Evolutionary conservation across 2,329 filamentous ascomycete genomes (phyloP).

Genomic region (Lasiodiplodia gonubiensis): DNA sequence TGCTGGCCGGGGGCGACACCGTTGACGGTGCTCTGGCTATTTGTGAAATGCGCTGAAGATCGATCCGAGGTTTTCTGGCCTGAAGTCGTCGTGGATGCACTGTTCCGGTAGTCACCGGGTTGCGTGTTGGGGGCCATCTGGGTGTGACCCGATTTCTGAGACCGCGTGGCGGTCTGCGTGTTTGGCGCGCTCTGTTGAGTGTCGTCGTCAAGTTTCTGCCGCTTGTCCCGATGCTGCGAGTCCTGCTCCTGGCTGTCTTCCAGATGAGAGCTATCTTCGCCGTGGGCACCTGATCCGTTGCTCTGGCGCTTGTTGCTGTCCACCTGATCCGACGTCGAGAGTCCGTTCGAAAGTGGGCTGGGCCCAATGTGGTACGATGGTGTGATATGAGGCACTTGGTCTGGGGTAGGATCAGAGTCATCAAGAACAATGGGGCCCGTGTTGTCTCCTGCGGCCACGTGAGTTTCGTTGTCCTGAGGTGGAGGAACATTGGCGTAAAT

Average conservation of each 20-base stretch:
- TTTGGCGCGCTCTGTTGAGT: slow-evolving; percentile 36
- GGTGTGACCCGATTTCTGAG: slow-evolving; percentile 65
- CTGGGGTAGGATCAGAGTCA: slow-evolving; percentile 64
- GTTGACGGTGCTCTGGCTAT: slow-evolving; percentile 76
- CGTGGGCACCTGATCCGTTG: slow-evolving; percentile 11
- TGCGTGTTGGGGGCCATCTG: slow-evolving; percentile 65
- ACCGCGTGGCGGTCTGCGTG: slow-evolving; percentile 51
- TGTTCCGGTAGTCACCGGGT: slow-evolving; percentile 72
- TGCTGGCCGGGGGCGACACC: slow-evolving; percentile 58
- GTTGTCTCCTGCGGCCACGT: slow-evolving; percentile 48
- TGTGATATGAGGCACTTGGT: slow-evolving; percentile 52
- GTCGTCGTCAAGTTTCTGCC: slow-evolving; percentile 25
- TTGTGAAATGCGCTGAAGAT: slow-evolving; percentile 66
- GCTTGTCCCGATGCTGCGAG: slow-evolving; percentile 31
- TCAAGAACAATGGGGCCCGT: slow-evolving; percentile 62
- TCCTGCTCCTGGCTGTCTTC: slow-evolving; percentile 49
- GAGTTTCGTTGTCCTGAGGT: slow-evolving; percentile 44
- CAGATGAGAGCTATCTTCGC: slow-evolving; percentile 53
- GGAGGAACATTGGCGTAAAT: slow-evolving; percentile 48
- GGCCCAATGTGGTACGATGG: slow-evolving; percentile 61
- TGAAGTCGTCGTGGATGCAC: slow-evolving; percentile 84
- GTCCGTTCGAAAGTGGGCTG: slow-evolving; percentile 66
- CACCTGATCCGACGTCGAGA: slow-evolving; percentile 46
- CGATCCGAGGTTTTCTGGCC: slow-evolving; percentile 81
- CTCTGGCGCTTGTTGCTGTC: slow-evolving; percentile 14